Conservation (phyloP, 306 rosid genomes). For the Vachellia pachyceras region DNA sequence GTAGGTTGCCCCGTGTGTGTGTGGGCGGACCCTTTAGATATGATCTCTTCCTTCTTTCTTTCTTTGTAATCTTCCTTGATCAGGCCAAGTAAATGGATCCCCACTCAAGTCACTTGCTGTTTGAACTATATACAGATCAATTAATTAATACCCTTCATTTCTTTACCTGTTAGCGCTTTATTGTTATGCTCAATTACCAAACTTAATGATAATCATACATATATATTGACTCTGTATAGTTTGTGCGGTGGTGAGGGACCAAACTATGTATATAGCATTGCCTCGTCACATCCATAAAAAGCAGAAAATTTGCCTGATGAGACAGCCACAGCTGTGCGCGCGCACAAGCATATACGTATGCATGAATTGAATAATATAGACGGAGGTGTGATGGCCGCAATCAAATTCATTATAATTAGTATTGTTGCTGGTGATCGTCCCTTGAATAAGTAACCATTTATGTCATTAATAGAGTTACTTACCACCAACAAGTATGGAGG, state of each 20-base stretch:
- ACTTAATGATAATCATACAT: background rate
- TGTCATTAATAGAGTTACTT: too few species aligned
- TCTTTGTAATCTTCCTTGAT: background rate
- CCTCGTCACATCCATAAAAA: background rate
- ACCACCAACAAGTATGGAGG: too few species aligned
- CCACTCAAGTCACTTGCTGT: background rate
- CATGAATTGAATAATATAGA: background rate
- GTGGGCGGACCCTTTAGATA: background rate
- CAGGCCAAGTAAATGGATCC: slow-evolving; percentile 19
- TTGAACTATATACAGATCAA: background rate
- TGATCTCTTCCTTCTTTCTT: background rate
- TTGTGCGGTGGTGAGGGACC: background rate
- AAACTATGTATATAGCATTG: background rate
- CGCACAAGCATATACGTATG: too few species aligned
- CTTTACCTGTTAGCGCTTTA: background rate
- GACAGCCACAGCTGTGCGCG: too few species aligned
- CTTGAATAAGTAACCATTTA: background rate
- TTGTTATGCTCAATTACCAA: background rate
- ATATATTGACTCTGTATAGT: background rate
- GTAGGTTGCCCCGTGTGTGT: too few species aligned
- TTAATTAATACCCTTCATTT: slow-evolving; percentile 1
- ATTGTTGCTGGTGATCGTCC: too few species aligned
- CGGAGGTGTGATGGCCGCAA: background rate
- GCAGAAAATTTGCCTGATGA: background rate
- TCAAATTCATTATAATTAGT: too few species aligned